Evolutionary conservation across 2,329 filamentous ascomycete genomes (phyloP), one percentile per base, ranked within the genome.

Genomic region (Talaromyces sp.): DNA sequence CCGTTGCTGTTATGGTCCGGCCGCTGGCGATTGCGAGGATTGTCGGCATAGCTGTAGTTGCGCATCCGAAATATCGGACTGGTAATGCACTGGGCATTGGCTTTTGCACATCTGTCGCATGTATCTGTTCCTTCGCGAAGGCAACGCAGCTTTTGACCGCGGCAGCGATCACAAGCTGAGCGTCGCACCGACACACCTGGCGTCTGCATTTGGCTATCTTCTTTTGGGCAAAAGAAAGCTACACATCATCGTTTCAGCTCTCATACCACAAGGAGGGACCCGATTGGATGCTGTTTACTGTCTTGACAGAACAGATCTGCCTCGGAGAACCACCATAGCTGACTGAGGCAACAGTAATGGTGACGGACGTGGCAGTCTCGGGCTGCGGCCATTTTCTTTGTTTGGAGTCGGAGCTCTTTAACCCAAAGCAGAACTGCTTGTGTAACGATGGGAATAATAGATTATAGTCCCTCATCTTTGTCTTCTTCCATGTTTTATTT

Each of bases 131-230:
- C 9, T 31, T 36, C 53, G 8, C 53, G 30, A 10, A 55, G 54
- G 23, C 54, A 42, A 0, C 54, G 54, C 54, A 56, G 34, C 28
- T 56, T 56, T 40, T 56, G 34, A 34, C 34, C 34, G n/a, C 54
- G 54, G 34, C 54, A 56, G 34, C 31, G 54, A 44, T 56, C 54
- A 16, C 54, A 56, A 16, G 54, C 54, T 5, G 54, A 56, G 34
- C 54, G 54, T 18, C 53, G 53, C 53, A 12, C 6, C 23, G 53
- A 55, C 53, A 55, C 53, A 9, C 53, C 53, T 9, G 53, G 31
- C 4, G 31, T 40, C 14, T 18, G n/a, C 23, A 23, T 23, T 23
- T 23, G 1, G 23, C 23, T 23, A 23, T 23, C 23, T 23, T 23
- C 23, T 23, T 23, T 23, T 23, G 23, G 23, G 23, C 23, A 23